Evolutionary conservation across 1,139 yeast species (phyloP).

Genomic region (Blastobotrys serpentis): DNA sequence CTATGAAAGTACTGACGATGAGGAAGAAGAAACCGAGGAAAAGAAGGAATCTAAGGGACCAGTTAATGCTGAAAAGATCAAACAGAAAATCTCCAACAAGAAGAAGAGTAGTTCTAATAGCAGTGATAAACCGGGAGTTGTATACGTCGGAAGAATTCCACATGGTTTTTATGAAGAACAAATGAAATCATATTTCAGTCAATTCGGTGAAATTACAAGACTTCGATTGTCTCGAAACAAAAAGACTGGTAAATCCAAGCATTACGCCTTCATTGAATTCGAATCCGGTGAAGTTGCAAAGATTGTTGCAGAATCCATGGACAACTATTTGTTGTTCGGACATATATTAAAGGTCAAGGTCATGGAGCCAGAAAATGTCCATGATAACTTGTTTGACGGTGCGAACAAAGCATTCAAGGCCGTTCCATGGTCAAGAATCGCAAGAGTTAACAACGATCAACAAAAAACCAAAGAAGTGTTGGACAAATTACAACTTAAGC

Average conservation of each 20-base stretch:
- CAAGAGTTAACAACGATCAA: slow-evolving; percentile 54
- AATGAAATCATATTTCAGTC: slow-evolving; percentile 75
- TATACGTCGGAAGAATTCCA: slow-evolving; percentile 91
- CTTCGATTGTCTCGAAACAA: slow-evolving; percentile 84
- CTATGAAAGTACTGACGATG: slow-evolving; percentile 36
- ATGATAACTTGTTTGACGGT: slow-evolving; percentile 52
- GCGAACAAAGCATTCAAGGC: slow-evolving; percentile 55
- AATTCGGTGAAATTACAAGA: slow-evolving; percentile 81
- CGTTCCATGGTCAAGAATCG: slow-evolving; percentile 62
- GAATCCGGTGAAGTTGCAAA: slow-evolving; percentile 71
- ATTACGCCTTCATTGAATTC: slow-evolving; percentile 89
- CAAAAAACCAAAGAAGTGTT: slow-evolving; percentile 60
- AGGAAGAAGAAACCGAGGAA: slow-evolving; percentile 28
- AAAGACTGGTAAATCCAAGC: slow-evolving; percentile 88
- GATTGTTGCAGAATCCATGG: slow-evolving; percentile 92
- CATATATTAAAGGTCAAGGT: slow-evolving; percentile 72
- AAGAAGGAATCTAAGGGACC: slow-evolving; percentile 14
- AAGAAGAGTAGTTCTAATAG: slow-evolving; percentile 21
- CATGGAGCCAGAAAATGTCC: slow-evolving; percentile 48
- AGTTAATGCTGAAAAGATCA: slow-evolving; percentile 18
- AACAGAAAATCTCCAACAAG: slow-evolving; percentile 28
- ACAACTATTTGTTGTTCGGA: slow-evolving; percentile 85
- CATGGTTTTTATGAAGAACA: slow-evolving; percentile 88
- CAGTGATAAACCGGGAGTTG: slow-evolving; percentile 51
- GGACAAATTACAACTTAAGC: slow-evolving; percentile 55